Conservation (phyloP, 2,329 filamentous ascomycete species). For the Claviceps quebecensis region DNA sequence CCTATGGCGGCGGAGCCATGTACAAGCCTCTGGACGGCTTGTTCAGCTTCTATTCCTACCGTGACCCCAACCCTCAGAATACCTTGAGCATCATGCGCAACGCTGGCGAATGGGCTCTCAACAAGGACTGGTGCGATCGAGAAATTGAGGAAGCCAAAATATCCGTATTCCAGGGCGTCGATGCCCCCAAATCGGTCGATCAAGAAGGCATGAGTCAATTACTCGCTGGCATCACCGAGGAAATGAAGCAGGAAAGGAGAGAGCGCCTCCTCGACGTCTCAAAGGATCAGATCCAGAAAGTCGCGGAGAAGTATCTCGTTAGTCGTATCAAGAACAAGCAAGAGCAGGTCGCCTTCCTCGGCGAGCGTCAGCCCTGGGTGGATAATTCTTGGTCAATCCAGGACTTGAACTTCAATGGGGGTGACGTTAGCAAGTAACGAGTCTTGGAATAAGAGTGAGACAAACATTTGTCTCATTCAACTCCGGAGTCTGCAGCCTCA, state of each 20-base stretch:
- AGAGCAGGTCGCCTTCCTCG: conserved; percentile 60
- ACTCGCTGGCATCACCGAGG: conserved; percentile 68
- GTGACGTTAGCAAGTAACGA: neutral
- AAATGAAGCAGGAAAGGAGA: conserved; percentile 76
- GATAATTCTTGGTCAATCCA: conserved; percentile 59
- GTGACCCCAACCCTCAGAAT: conserved; percentile 87
- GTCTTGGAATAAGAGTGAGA: neutral
- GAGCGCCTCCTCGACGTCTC: conserved; percentile 79
- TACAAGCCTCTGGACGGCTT: conserved; percentile 65
- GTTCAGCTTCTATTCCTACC: conserved; percentile 93
- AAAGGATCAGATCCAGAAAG: conserved; percentile 63
- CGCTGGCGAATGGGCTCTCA: conserved; percentile 69
- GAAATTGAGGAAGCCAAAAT: conserved; percentile 95
- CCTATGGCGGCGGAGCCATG: conserved; percentile 86
- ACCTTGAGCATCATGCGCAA: conserved; percentile 73
- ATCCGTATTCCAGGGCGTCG: conserved; percentile 80
- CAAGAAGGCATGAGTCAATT: conserved; percentile 80
- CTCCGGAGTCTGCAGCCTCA: too few relatives aligned
- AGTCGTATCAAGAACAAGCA: conserved; percentile 45
- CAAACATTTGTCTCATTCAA: neutral
- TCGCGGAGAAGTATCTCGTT: conserved; percentile 70
- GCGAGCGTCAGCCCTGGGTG: conserved; percentile 70
- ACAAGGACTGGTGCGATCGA: conserved; percentile 66
- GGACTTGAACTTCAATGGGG: conserved; percentile 49
- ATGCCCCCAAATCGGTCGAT: conserved; percentile 78